Conservation (phyloP, 2,329 filamentous ascomycete genomes). For the Fusarium euwallaceae region DNA sequence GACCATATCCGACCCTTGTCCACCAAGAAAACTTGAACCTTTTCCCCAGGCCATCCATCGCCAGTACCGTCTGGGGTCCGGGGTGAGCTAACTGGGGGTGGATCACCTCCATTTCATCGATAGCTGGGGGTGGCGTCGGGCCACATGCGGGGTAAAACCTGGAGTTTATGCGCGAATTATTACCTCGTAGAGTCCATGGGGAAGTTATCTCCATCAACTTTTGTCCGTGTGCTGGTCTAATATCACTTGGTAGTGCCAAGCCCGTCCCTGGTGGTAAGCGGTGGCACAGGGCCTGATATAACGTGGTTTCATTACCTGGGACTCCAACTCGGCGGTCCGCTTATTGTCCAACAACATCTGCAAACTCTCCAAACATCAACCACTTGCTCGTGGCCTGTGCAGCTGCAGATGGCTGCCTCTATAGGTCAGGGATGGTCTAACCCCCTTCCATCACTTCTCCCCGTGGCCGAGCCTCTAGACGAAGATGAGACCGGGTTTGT, state of each 20-base stretch:
- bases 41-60: slow-evolving; percentile 2
- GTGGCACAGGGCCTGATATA: slow-evolving; percentile 5
- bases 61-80: slow-evolving; percentile 14
- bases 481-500: slow-evolving; percentile 20
- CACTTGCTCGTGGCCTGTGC: neutral
- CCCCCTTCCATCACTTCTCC: slow-evolving; percentile 29
- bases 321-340: neutral
- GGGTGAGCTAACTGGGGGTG: slow-evolving; percentile 22
- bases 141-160: slow-evolving; percentile 27
- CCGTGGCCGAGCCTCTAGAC: slow-evolving; percentile 11
- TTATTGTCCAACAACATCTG: neutral
- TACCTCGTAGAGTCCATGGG: slow-evolving; percentile 22
- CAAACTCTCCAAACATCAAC: neutral
- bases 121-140: slow-evolving; percentile 26
- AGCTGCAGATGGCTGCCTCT: slow-evolving; percentile 19
- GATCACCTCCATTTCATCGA: slow-evolving; percentile 13
- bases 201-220: slow-evolving; percentile 10
- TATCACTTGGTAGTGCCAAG: slow-evolving; percentile 3
- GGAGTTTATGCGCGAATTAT: slow-evolving; percentile 24
- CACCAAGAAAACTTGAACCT: neutral
- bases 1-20: neutral
- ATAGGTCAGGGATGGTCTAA: slow-evolving; percentile 25
- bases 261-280: neutral
- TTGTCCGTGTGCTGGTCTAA: slow-evolving; percentile 3
- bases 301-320: slow-evolving; percentile 7